Evolutionary conservation across 2,329 filamentous ascomycete genomes (phyloP), one percentile per base, ranked within the genome.

Genomic region (Cercospora zeina): DNA sequence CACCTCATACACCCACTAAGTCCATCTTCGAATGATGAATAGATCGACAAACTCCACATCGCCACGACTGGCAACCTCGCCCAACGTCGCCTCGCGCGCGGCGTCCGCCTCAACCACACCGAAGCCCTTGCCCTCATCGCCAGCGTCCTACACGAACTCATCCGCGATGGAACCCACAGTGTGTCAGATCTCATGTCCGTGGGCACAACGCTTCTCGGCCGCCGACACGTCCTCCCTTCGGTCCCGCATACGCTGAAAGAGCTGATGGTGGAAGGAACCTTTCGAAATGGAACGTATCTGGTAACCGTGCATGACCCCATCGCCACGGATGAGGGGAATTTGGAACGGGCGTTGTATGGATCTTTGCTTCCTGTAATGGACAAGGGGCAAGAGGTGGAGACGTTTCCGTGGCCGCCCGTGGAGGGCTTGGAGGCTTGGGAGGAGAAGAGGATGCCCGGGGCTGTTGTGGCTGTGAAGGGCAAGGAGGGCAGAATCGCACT

Each of bases 41-140:
- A 97, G 93, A 84, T 97, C 73, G 93, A 97, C 83, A 97, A 97
- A 86, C 90, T 97, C 78, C 85, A 89, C 75, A 93, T 96, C 74
- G 90, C 92, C 59, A 91, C 97, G 78, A 81, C 96, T 65, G 93
- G 93, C 70, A 84, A 89, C 68, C 84, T 97, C 54, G 93, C 93
- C 59, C 93, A 97, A 80, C 85, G 89, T 67, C 86, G 93, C 63
- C 86, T 97, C 68, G 93, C 93, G 33, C 83, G 93, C 71, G 93
- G 93, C 56, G 87, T 97, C 58, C 89, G 88, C 74, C 81, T 97
- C 70, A 97, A 97, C 74, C 91, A 96, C 79, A 83, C 89, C 33
- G 93, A 97, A 81, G 91, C 93, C 65, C 87, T 86, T 68, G 89
- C 89, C 30, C 83, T 93, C 68, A 96, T 97, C 72, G 88, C 93